A percentile compares a stretch with the other conserved stretches of the same genome.
phyloP scores from a whole-genome alignment of 2,329 filamentous ascomycete genomes.

The Dactylellina haptotyla region DNA sequence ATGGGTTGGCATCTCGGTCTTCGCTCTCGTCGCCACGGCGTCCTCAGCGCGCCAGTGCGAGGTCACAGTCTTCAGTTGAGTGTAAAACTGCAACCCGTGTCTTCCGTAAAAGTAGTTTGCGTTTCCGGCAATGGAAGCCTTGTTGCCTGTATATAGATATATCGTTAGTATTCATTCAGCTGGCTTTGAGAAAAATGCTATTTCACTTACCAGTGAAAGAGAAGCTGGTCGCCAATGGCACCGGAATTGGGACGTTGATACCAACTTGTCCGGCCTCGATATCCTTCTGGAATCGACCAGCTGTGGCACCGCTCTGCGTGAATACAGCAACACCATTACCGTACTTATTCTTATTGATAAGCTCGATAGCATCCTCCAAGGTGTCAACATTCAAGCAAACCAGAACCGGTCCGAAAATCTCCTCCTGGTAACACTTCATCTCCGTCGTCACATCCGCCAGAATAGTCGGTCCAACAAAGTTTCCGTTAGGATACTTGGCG shows the following conservation, averaged over 20 bases:
- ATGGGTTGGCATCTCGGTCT: constrained; percentile 86
- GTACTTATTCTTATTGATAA: constrained; percentile 88
- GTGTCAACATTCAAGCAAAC: constrained; percentile 82
- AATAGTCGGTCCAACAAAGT: constrained; percentile 81
- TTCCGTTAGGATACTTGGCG: constrained; percentile 82
- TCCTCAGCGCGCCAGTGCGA: constrained; percentile 83
- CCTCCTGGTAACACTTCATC: constrained; percentile 86
- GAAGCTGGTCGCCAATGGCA: constrained; percentile 74
- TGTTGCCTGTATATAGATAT: constrained; percentile 65
- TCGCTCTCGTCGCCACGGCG: constrained; percentile 83
- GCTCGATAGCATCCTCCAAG: constrained; percentile 79
- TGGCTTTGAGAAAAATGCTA: constrained; percentile 87
- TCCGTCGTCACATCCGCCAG: constrained; percentile 81
- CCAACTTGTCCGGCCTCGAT: constrained; percentile 88
- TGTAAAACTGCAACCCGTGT: constrained; percentile 93
- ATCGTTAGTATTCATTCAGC: constrained; percentile 81
- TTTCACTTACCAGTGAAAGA: constrained; percentile 71
- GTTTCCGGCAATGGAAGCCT: constrained; percentile 91
- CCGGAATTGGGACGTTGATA: constrained; percentile 71
- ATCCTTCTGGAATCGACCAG: constrained; percentile 79
- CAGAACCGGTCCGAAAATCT: constrained; percentile 86
- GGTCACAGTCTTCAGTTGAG: constrained; percentile 97
- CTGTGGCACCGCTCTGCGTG: constrained; percentile 79
- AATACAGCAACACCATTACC: constrained; percentile 89
- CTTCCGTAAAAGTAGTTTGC: constrained; percentile 96